Conservation (phyloP, 2,329 filamentous ascomycete species). For the Myriangium duriaei region DNA sequence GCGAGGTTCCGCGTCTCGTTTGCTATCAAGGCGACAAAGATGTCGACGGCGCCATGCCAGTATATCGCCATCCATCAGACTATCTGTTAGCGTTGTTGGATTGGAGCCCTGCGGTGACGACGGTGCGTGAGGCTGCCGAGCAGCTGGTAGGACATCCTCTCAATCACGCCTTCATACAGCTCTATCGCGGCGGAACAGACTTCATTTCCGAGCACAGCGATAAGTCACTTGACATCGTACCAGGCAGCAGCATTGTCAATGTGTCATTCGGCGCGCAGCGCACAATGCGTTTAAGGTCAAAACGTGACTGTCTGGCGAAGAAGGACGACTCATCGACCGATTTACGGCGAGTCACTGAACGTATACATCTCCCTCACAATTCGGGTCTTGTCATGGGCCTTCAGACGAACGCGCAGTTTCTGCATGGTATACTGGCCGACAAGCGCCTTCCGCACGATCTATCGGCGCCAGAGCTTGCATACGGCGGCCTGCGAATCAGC, state of each 20-base stretch:
- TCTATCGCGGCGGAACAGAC: constrained; percentile 79
- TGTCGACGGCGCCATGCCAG: constrained; percentile 67
- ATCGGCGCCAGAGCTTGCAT: constrained; percentile 56
- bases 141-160: constrained; percentile 61
- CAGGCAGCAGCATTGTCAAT: constrained; percentile 75
- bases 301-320: constrained; percentile 37
- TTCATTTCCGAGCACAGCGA: constrained; percentile 95
- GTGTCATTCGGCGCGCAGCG: constrained; percentile 85
- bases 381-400: constrained; percentile 76
- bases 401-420: constrained; percentile 70
- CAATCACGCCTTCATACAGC: constrained; percentile 87
- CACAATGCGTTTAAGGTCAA: constrained; percentile 79
- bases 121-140: constrained; percentile 58
- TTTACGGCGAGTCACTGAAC: constrained; percentile 43
- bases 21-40: constrained; percentile 69
- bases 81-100: constrained; percentile 65
- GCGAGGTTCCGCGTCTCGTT: constrained; percentile 81
- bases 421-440: constrained; percentile 85
- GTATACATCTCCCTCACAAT: constrained; percentile 70
- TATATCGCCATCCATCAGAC: constrained; percentile 93
- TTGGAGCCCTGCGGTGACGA: constrained; percentile 61
- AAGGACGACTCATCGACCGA: constrained; percentile 18
- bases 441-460: constrained; percentile 61
- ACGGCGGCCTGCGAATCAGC: constrained; percentile 67
- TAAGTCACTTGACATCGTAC: constrained; percentile 84